Evolutionary conservation across 768 basidiomycete genomes (phyloP), one percentile per base, ranked within the genome.

Genomic region (Boletus pseudo-olivaceus): DNA sequence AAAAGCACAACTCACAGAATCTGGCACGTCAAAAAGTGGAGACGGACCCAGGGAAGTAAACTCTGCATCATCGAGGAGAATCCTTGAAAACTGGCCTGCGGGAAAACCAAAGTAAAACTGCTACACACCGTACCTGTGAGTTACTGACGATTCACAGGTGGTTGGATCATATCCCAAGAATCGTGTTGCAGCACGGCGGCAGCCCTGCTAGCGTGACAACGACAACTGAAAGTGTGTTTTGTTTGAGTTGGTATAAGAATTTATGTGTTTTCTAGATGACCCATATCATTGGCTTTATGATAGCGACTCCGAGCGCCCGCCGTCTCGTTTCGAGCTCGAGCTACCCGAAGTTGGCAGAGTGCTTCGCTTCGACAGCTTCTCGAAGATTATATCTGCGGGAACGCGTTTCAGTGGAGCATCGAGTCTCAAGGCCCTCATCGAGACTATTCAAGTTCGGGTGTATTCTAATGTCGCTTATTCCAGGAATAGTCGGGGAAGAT

Each of bases 321-420:
- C 85, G 3, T 88, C 84, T 3, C 94, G 93, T 72, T 88, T 92
- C 42, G 92, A 94, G 67, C 73, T 70, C 10, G 76, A 81, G 43
- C 78, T 81, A 63, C 76, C 77, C 4, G 78, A 83, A 60, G 78
- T 79, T n/a, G 91, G 90, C 1, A 79, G 84, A 15, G 87, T 91
- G 29, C 62, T 93, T 41, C 82, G 90, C 47, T 90, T 95, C 65
- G 93, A 94, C 65, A 87, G 85, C 65, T 76, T 94, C 56, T 88
- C 85, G 53, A 96, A 95, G 74, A 76, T 93, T 34, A 75, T 85
- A 26, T 84, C 82, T 34, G 78, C 81, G 26, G 87, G 86, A 27
- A 80, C 89, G 62, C 81, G 88, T 35, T 78, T 93, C 54, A 90
- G 90, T 5, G 91, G 85, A 65, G 82, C 81, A 6, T 82, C 85